phyloP scores from a whole-genome alignment of 1,139 yeast species.

The Pichia sp. region DNA sequence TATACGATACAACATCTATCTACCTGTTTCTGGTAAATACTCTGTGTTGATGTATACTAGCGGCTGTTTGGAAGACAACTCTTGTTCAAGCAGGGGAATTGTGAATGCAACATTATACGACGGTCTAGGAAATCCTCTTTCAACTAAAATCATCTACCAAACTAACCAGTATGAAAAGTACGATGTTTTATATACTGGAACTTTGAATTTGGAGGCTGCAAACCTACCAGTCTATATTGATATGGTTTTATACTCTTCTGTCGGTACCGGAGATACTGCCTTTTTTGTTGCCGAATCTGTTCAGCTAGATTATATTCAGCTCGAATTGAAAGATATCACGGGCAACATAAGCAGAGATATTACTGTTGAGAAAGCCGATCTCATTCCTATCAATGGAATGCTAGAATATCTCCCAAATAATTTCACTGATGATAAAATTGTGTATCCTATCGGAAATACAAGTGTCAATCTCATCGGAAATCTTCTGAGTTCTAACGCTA shows the following conservation, averaged over 20 bases:
- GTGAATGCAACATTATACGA: constrained; percentile 69
- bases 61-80: constrained; percentile 68
- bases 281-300: constrained; percentile 71
- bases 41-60: constrained; percentile 75
- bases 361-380: constrained; percentile 5
- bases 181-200: constrained; percentile 72
- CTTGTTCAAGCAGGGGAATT: constrained; percentile 69
- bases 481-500: constrained; percentile 40
- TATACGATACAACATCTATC: constrained; percentile 64
- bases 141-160: constrained; percentile 56
- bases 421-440: constrained; percentile 42
- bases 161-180: constrained; percentile 77
- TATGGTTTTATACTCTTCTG: constrained; percentile 21
- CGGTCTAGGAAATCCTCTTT: constrained; percentile 41
- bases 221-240: constrained; percentile 24
- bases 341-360: constrained; percentile 13
- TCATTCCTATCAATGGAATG: constrained; percentile 54
- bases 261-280: constrained; percentile 19
- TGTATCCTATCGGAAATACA: constrained; percentile 53
- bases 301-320: constrained; percentile 60
- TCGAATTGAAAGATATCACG: constrained; percentile 52
- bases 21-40: constrained; percentile 72
- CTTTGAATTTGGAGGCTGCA: constrained; percentile 35
- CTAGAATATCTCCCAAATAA: constrained; percentile 78
- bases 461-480: constrained; percentile 63